These are phyloP conservation scores for Aspergillus sparsus DNA, from an alignment of 495 filamentous ascomycete species.

Conservation along the genomic window DNA sequence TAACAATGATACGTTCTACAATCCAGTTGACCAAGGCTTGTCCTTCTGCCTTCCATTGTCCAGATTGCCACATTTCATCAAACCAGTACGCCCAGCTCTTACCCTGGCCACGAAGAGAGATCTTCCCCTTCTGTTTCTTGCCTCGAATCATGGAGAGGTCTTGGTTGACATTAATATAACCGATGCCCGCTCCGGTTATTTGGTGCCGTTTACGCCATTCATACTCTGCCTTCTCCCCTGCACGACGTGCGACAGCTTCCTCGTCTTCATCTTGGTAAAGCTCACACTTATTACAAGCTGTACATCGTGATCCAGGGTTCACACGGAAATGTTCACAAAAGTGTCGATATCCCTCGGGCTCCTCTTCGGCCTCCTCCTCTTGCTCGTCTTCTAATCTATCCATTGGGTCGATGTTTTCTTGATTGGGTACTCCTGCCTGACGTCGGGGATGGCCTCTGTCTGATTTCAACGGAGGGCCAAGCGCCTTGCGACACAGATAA, in stretches of 20 bases:
- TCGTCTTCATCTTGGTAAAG: constrained; percentile 87
- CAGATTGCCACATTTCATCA: constrained; percentile 39
- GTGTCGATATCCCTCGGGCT: constrained; percentile 76
- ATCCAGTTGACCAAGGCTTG: constrained; percentile 50
- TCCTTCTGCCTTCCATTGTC: constrained; percentile 45
- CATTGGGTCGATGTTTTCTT: constrained; percentile 26
- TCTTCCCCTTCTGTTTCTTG: constrained; percentile 23
- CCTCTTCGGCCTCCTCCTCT: constrained; percentile 38
- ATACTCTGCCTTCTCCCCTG: constrained; percentile 76
- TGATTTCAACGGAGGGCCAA: constrained; percentile 33
- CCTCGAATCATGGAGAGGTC: constrained; percentile 33
- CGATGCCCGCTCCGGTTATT: constrained; percentile 25
- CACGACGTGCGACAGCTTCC: constrained; percentile 70
- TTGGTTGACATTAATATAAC: constrained; percentile 36
- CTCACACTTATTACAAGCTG: constrained; percentile 83
- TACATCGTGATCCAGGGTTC: constrained; percentile 67
- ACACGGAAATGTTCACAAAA: constrained; percentile 94
- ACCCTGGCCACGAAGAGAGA: constrained; percentile 14
- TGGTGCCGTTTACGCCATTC: constrained; percentile 76
- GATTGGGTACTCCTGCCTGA: neutral
- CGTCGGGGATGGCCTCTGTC: constrained; percentile 14
- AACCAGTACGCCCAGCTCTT: constrained; percentile 42
- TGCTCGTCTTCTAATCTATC: constrained; percentile 17
- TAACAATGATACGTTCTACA: constrained; percentile 42
- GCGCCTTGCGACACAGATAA: constrained; percentile 73